Conservation (phyloP, 805 yeast species). For the Sugiyamaella qingdaonensis region DNA sequence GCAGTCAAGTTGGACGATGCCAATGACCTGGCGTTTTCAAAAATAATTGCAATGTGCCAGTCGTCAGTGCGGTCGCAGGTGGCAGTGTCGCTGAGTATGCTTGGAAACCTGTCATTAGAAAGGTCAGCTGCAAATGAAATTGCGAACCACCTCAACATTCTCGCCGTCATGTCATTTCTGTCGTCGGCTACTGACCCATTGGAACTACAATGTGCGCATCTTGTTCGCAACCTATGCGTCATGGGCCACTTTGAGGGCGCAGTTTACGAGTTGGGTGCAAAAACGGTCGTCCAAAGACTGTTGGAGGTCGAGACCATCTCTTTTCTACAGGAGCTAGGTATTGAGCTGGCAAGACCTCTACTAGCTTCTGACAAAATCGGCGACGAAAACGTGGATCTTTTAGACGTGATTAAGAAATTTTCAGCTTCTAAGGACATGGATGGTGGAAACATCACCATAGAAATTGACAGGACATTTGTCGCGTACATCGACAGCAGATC, state of each 20-base stretch:
- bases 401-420: slow-evolving; percentile 4
- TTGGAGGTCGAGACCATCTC: slow-evolving; percentile 8
- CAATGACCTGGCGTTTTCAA: background rate
- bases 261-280: slow-evolving; percentile 8
- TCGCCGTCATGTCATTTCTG: slow-evolving; percentile 3
- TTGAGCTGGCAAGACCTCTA: slow-evolving; percentile 12
- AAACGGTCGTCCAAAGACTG: slow-evolving; percentile 10
- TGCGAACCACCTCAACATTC: background rate
- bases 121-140: slow-evolving; percentile 1
- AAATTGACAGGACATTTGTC: background rate
- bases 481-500: background rate
- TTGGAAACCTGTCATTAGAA: slow-evolving; percentile 14
- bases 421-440: background rate
- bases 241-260: background rate
- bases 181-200: slow-evolving; percentile 2
- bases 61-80: background rate
- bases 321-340: slow-evolving; percentile 13
- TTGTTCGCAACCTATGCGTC: slow-evolving; percentile 15
- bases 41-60: background rate
- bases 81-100: slow-evolving; percentile 6
- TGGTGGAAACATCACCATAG: slow-evolving; percentile 11
- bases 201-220: slow-evolving; percentile 20
- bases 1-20: background rate
- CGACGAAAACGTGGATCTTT: too few species aligned
- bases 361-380: background rate